Evolutionary conservation across 495 filamentous ascomycete genomes (phyloP).

Genomic region (Bombardia bombarda): DNA sequence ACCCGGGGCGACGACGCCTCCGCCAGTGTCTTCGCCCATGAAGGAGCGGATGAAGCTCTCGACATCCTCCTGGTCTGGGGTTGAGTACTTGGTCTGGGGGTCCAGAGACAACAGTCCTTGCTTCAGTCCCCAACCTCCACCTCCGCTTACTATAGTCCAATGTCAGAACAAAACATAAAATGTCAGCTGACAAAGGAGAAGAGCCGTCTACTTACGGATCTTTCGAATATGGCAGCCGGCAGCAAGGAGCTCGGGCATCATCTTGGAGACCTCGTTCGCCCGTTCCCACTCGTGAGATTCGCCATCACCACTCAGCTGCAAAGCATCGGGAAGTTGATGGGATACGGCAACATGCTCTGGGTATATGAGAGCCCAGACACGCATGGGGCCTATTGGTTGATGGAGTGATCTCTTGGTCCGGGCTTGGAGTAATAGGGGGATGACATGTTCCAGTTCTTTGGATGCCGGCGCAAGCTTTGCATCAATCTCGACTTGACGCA

Average conservation of each 20-base stretch:
- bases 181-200: too few relatives aligned
- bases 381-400: conserved; percentile 38
- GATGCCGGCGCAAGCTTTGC: conserved; percentile 56
- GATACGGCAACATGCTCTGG: conserved; percentile 23
- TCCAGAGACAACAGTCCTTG: conserved; percentile 77
- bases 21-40: conserved; percentile 6
- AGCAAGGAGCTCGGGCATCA: conserved; percentile 21
- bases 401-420: conserved; percentile 7
- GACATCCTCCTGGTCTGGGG: conserved; percentile 20
- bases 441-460: conserved; percentile 59
- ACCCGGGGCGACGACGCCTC: conserved; percentile 32
- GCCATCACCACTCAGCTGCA: neutral
- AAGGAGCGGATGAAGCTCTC: conserved; percentile 23
- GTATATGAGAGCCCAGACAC: conserved; percentile 70
- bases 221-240: conserved; percentile 51
- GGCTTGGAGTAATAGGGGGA: conserved; percentile 51
- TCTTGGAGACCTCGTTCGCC: conserved; percentile 1
- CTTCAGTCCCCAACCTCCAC: conserved; percentile 86
- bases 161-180: too few relatives aligned
- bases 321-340: neutral
- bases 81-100: conserved; percentile 47
- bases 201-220: conserved; percentile 38
- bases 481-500: conserved; percentile 55
- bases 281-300: conserved; percentile 1
- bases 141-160: conserved; percentile 75